Percentiles rank a stretch among this genome's conserved stretches.
Conservation (phyloP, 2,329 filamentous ascomycete genomes). For the Allantophomopsis lycopodina region DNA sequence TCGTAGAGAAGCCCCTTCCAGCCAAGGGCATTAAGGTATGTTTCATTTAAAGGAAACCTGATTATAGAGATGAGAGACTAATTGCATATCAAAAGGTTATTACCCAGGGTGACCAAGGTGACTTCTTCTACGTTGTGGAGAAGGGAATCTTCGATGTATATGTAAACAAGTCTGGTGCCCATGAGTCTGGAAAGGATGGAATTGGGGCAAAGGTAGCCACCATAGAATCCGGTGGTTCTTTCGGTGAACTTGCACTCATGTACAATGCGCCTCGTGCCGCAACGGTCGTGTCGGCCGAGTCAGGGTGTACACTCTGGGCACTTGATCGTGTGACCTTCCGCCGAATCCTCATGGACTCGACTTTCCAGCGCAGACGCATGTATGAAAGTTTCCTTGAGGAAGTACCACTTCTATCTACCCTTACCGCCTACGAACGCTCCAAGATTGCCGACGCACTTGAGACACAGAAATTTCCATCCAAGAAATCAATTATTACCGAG, state of each 20-base stretch:
- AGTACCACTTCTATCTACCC: conserved; percentile 68
- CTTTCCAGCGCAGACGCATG: conserved; percentile 89
- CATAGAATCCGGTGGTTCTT: conserved; percentile 81
- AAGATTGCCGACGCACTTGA: conserved; percentile 97
- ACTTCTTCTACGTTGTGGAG: conserved; percentile 97
- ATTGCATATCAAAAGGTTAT: conserved; percentile 56
- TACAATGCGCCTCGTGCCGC: conserved; percentile 95
- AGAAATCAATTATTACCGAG: conserved; percentile 76
- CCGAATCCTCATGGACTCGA: conserved; percentile 95
- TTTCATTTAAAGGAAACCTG: background rate
- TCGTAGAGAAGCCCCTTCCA: conserved; percentile 91
- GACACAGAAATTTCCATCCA: conserved; percentile 70
- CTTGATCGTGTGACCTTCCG: conserved; percentile 94
- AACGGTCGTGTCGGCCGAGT: conserved; percentile 74
- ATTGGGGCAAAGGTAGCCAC: conserved; percentile 71
- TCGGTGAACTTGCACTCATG: conserved; percentile 95
- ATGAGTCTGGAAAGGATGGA: conserved; percentile 70
- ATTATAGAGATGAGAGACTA: background rate
- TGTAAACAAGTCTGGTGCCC: conserved; percentile 63
- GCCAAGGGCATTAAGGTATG: conserved; percentile 65
- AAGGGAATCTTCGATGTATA: conserved; percentile 83
- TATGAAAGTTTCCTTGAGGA: conserved; percentile 96
- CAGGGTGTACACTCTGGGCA: conserved; percentile 76
- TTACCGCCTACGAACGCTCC: conserved; percentile 86
- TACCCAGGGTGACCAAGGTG: conserved; percentile 85